These are phyloP conservation scores for Synchytrium microbalum DNA, from an alignment of 371 early-diverging fungal species.

Conservation along the genomic window DNA sequence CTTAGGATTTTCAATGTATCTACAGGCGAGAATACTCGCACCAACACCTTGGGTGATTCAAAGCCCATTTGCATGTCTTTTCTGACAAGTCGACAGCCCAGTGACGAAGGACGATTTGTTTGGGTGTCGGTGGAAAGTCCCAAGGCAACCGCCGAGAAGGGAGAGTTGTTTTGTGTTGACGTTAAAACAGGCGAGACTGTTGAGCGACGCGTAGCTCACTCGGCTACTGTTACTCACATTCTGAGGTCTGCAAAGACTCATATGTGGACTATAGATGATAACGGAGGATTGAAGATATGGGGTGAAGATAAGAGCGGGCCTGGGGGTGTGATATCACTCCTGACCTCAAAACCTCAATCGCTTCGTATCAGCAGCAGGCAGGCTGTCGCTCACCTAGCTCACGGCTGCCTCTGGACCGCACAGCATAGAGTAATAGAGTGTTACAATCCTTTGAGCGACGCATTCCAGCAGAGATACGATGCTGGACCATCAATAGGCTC, in stretches of 20 bases:
- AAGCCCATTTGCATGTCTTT: constrained; percentile 24
- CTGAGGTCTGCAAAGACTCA: constrained; percentile 39
- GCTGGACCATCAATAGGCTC: constrained; percentile 48
- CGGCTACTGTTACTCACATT: constrained; percentile 52
- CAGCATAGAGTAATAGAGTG: constrained; percentile 46
- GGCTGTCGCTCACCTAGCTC: constrained; percentile 40
- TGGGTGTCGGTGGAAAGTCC: constrained; percentile 45
- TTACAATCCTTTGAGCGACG: constrained; percentile 24
- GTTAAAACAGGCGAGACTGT: constrained; percentile 37
- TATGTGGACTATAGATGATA: constrained; percentile 71
- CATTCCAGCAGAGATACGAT: constrained; percentile 20
- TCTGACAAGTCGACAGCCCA: constrained; percentile 13
- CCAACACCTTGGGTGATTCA: constrained; percentile 17
- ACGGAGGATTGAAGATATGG: constrained; percentile 65
- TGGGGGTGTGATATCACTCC: constrained; percentile 8
- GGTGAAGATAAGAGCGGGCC: constrained; percentile 21
- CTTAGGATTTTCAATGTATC: constrained; percentile 28
- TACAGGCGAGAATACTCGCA: constrained; percentile 23
- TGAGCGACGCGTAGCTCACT: constrained; percentile 50
- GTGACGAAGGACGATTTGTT: constrained; percentile 48
- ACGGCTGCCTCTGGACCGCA: constrained; percentile 53
- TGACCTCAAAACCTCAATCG: constrained; percentile 16
- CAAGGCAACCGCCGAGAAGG: constrained; percentile 31
- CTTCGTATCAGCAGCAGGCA: constrained; percentile 35
- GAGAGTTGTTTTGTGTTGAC: constrained; percentile 53